Conservation (phyloP, 495 filamentous ascomycete species). For the Umbilicaria muhlenbergii region DNA sequence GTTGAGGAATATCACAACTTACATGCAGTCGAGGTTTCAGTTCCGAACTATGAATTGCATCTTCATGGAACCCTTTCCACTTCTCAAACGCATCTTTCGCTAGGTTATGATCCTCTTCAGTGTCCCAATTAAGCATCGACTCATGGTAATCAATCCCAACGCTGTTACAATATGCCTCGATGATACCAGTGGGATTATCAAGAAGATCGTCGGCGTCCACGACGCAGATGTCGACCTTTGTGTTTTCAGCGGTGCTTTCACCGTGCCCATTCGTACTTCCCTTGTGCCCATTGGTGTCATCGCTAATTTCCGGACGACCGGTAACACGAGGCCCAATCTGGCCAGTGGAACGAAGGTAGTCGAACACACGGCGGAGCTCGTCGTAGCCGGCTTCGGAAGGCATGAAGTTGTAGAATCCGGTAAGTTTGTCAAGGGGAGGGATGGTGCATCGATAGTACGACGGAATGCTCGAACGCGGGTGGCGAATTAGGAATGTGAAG, state of each 20-base stretch:
- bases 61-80: slow-evolving; percentile 93
- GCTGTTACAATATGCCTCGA: slow-evolving; percentile 62
- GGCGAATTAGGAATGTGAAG: slow-evolving; percentile 94
- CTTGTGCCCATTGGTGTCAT: slow-evolving; percentile 10
- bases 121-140: slow-evolving; percentile 72
- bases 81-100: slow-evolving; percentile 72
- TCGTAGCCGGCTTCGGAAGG: slow-evolving; percentile 78
- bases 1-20: slow-evolving; percentile 22
- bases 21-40: slow-evolving; percentile 59
- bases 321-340: slow-evolving; percentile 48
- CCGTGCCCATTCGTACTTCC: slow-evolving; percentile 13
- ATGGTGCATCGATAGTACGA: slow-evolving; percentile 93
- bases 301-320: slow-evolving; percentile 21
- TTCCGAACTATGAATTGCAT: slow-evolving; percentile 65
- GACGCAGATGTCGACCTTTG: slow-evolving; percentile 55
- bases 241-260: slow-evolving; percentile 16
- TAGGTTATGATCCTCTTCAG: slow-evolving; percentile 43
- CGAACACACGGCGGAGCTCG: slow-evolving; percentile 72
- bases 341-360: slow-evolving; percentile 49
- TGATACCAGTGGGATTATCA: slow-evolving; percentile 55
- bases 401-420: slow-evolving; percentile 75
- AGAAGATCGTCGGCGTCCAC: slow-evolving; percentile 91
- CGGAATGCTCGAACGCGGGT: slow-evolving; percentile 74
- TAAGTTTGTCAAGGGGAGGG: slow-evolving; percentile 63
- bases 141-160: slow-evolving; percentile 56